Conservation (phyloP, 371 early-diverging fungal genomes). For the Syncephalastrum racemosum region DNA sequence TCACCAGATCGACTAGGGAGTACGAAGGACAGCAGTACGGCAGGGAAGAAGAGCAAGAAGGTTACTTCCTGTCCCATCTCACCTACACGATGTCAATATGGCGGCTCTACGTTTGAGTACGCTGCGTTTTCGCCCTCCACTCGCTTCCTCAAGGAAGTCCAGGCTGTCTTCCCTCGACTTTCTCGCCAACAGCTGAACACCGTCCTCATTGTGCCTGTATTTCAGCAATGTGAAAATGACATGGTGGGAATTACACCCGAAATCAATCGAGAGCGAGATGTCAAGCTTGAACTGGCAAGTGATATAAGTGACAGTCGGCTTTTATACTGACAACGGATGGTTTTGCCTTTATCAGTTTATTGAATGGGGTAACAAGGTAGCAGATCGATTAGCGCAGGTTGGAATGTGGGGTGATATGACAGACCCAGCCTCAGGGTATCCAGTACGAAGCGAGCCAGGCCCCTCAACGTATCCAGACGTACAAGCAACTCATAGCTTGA, state of each 20-base stretch:
- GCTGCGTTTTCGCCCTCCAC: slow-evolving; percentile 34
- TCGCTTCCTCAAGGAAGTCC: slow-evolving; percentile 37
- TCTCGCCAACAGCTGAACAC: slow-evolving; percentile 46
- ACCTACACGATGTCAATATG: slow-evolving; percentile 29
- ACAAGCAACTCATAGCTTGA: slow-evolving; percentile 68
- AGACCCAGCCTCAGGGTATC: slow-evolving; percentile 92
- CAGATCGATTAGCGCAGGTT: slow-evolving; percentile 45
- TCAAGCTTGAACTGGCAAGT: slow-evolving; percentile 72
- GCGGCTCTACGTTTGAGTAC: slow-evolving; percentile 40
- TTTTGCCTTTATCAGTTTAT: slow-evolving; percentile 56
- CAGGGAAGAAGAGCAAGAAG: no score
- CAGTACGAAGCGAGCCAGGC: slow-evolving; percentile 67
- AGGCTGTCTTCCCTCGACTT: slow-evolving; percentile 42
- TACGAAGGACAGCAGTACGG: no score
- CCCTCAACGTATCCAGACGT: slow-evolving; percentile 87
- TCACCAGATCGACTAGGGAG: no score
- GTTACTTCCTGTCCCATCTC: no score
- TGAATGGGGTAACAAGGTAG: slow-evolving; percentile 65
- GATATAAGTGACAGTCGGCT: slow-evolving; percentile 1
- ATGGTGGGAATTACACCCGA: slow-evolving; percentile 71
- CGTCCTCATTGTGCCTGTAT: slow-evolving; percentile 74
- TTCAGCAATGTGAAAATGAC: slow-evolving; percentile 73
- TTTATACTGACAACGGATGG: background rate
- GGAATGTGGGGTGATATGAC: slow-evolving; percentile 91
- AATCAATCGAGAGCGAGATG: slow-evolving; percentile 78